Percentiles rank a stretch among this genome's conserved stretches.
Evolutionary conservation across 139 green algal genomes (phyloP).

Genomic region (Micractinium sp.): DNA sequence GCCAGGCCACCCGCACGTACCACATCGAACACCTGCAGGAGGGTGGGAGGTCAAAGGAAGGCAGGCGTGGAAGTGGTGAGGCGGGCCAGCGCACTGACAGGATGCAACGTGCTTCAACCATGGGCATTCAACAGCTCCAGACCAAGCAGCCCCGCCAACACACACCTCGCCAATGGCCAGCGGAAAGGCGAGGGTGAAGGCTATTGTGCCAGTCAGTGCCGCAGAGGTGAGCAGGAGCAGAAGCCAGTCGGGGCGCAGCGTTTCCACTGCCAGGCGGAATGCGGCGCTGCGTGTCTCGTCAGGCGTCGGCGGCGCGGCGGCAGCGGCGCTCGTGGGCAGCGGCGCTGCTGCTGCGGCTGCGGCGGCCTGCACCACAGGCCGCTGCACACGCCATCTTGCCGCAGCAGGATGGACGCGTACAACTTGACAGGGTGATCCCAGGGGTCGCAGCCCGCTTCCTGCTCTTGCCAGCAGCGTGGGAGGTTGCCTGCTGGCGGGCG

Average conservation of each 20-base stretch:
- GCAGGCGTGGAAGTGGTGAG: background rate
- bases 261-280: slow-evolving; percentile 13
- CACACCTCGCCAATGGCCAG: slow-evolving; percentile 30
- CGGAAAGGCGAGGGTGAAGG: slow-evolving; percentile 35
- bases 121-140: background rate
- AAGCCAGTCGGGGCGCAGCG: slow-evolving; percentile 36
- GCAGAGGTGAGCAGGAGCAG: slow-evolving; percentile 13
- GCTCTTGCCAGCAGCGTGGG: background rate
- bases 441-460: background rate
- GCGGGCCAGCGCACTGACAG: background rate
- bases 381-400: background rate
- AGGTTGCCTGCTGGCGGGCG: background rate
- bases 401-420: background rate
- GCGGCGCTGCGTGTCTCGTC: background rate
- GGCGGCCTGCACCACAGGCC: background rate
- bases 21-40: slow-evolving; percentile 37
- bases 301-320: background rate
- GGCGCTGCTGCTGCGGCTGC: background rate
- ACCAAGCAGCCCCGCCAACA: background rate
- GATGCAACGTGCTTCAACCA: background rate
- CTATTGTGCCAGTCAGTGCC: slow-evolving; percentile 7
- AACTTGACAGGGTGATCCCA: too few species aligned
- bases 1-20: slow-evolving; percentile 9
- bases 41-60: background rate
- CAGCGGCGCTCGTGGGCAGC: background rate